Percentiles rank a stretch among this genome's conserved stretches.
phyloP scores from a whole-genome alignment of 73 alveolate genomes.

The Symbiodinium natans region DNA sequence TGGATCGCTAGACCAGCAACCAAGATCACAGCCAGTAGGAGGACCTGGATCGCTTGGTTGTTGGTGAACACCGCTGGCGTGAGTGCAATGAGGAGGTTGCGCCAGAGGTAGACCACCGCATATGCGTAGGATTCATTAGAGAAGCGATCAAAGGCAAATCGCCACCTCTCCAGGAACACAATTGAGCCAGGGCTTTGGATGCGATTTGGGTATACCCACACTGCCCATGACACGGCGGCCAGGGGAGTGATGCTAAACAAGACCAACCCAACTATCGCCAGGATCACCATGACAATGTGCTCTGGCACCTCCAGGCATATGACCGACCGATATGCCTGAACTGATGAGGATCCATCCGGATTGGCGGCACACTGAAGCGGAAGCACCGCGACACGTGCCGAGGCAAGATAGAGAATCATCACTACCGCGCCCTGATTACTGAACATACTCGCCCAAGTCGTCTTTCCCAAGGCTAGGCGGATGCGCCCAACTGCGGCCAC shows the following conservation, averaged over 20 bases:
- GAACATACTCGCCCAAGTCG: not conserved
- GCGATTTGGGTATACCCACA: slow-evolving; percentile 4
- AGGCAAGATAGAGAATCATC: not conserved
- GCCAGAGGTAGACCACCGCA: not conserved
- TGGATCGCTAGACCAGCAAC: not conserved
- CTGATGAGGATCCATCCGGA: not conserved
- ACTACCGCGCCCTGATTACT: not conserved
- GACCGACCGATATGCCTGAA: not conserved
- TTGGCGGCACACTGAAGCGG: slow-evolving; percentile 6
- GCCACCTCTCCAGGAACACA: not conserved
- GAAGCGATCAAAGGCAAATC: not conserved
- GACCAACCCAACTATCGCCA: not conserved
- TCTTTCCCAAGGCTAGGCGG: not conserved
- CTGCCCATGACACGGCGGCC: not conserved
- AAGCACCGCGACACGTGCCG: not conserved
- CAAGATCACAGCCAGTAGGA: not conserved
- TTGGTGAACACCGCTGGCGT: not conserved
- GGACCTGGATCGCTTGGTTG: not conserved
- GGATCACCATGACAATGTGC: not conserved
- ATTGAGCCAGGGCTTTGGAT: not conserved
- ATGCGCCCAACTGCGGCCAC: not conserved
- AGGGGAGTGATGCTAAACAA: not conserved
- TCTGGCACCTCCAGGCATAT: not conserved
- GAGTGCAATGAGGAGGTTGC: not conserved
- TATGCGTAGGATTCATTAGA: not conserved